These are phyloP conservation scores for Chernovozyma aurita DNA, from an alignment of 1,139 yeast species.

Conservation along the genomic window DNA sequence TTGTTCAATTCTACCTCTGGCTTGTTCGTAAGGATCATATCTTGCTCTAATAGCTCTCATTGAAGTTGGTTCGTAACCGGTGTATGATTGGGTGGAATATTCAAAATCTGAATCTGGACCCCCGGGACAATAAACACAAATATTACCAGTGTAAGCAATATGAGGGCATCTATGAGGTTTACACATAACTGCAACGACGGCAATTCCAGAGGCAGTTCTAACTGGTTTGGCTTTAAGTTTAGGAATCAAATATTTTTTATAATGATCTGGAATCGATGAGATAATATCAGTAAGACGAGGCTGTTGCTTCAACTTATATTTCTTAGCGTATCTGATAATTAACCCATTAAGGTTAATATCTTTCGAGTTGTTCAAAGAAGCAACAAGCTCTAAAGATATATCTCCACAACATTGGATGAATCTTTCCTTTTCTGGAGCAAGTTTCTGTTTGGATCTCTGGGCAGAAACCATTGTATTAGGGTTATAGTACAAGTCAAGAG, in stretches of 20 bases:
- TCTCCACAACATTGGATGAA: conserved; percentile 92
- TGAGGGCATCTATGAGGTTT: conserved; percentile 99
- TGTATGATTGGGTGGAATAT: conserved; percentile 94
- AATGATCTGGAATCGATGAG: conserved; percentile 92
- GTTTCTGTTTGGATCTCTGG: conserved; percentile 41
- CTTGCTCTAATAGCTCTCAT: conserved; percentile 98
- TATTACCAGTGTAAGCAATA: conserved; percentile 97
- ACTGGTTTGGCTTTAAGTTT: conserved; percentile 97
- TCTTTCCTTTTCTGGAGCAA: conserved; percentile 86
- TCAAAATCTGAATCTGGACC: conserved; percentile 99
- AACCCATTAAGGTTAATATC: conserved; percentile 90
- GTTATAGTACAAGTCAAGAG: too few species aligned
- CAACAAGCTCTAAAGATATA: conserved; percentile 81
- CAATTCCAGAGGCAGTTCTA: conserved; percentile 96
- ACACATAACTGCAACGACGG: conserved; percentile 99
- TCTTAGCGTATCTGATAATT: conserved; percentile 79
- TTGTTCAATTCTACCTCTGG: conserved; percentile 96
- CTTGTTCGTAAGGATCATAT: conserved; percentile 98
- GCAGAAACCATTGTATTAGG: neutral
- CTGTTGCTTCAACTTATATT: conserved; percentile 85
- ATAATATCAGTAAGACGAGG: conserved; percentile 95
- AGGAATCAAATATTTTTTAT: conserved; percentile 86
- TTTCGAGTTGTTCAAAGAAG: conserved; percentile 66
- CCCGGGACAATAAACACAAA: conserved; percentile 98
- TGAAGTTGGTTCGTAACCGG: conserved; percentile 98